phyloP scores from a whole-genome alignment of 441 rosid species.

The Adansonia gregorii region DNA sequence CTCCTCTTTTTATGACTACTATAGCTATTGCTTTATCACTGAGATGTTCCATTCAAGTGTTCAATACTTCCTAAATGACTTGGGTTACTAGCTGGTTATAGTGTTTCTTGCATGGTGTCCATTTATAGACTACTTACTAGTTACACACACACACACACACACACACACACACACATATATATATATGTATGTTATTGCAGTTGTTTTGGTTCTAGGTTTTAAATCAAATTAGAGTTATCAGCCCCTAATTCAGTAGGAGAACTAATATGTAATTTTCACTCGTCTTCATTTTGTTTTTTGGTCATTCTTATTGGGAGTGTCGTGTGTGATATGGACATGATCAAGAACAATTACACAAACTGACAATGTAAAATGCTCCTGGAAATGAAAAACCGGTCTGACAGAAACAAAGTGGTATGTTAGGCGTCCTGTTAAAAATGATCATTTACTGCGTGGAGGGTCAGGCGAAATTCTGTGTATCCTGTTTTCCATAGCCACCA shows the following conservation, averaged over 20 bases:
- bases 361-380: constrained; percentile 16
- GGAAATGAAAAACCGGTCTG: constrained; percentile 14
- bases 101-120: background rate
- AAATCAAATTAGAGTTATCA: constrained; percentile 12
- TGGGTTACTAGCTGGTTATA: background rate
- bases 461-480: constrained; percentile 25
- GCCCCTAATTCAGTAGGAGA: constrained; percentile 6
- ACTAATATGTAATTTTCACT: background rate
- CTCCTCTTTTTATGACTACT: background rate
- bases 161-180: too few relatives aligned
- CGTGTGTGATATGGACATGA: constrained; percentile 1
- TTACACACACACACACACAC: too few relatives aligned
- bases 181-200: background rate
- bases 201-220: background rate
- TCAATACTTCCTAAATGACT: background rate
- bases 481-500: constrained; percentile 31
- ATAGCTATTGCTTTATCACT: constrained; percentile 5
- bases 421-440: constrained; percentile 17
- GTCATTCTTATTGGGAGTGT: background rate
- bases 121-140: background rate
- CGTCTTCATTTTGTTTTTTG: background rate
- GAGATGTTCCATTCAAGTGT: background rate
- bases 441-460: constrained; percentile 24
- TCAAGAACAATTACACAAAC: constrained; percentile 5
- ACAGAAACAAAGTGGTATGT: constrained; percentile 30